Base-by-base conservation (phyloP, 2,329 filamentous ascomycete species). In the Fonsecaea nubica region DNA sequence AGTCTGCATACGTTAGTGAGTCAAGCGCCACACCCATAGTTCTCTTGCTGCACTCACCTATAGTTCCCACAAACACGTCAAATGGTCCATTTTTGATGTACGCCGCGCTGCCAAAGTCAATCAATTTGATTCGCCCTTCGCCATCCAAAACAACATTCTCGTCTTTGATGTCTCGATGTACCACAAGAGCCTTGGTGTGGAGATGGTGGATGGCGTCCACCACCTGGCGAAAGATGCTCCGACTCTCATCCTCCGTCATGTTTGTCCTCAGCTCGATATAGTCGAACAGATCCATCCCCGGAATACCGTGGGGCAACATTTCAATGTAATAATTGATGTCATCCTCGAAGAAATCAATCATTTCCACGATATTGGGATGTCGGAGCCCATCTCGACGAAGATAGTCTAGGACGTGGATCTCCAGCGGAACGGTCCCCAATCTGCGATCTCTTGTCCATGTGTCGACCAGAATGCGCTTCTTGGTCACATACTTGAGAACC, bases 81-180 rank as follows among this genome's bases (percentile, higher is more conserved):
- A 99, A 99, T 54, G 95, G 95, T 13, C 95, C 95, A 77, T 91
- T 97, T 82, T 96, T 97, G 83, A 98, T 96, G 77, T 99, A 99
- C 69, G 95, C 93, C 66, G 95, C 95, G 76, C 93, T 97, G 67
- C 95, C 95, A 80, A 99, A 99, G 79, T 99, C 95, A 72, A 98
- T 98, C 74, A 99, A 84, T 81, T 97, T 98, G 80, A 99, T 96
- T 72, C 91, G 90, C 32, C 94, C 93, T 76, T 98, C 93, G 40
- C 95, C 94, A 75, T 99, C 95, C 15, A 99, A 83, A 63, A 99
- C 91, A 35, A 99, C 92, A 73, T 99, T 99, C 80, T 99, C 95
- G 74, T 99, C 95, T 78, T 99, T 99, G 85, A 99, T 98, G 75
- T 99, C 95, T 40, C 95, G 90, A 79, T 99, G 95, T 10, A 99